Evolutionary conservation across 2,329 filamentous ascomycete genomes (phyloP), one percentile per base, ranked within the genome.

Genomic region (Cordyceps javanica): DNA sequence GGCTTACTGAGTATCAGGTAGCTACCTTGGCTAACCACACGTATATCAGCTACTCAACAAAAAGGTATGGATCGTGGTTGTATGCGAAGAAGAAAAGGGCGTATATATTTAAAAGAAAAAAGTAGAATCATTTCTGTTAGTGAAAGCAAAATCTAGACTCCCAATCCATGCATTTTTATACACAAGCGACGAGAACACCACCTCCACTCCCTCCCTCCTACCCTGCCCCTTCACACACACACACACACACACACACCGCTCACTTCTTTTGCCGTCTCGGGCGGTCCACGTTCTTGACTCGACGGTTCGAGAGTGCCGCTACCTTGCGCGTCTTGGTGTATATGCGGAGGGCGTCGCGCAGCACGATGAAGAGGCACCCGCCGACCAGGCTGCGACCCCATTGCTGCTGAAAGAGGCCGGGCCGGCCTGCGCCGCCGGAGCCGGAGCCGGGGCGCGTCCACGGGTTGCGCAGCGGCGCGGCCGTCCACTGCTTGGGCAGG

Each of bases 301-400:
- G 75, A 55, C 83, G 76, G 45, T 79, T 77, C 7, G 75, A 74
- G 65, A 81, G 78, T 34, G 82, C 77, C 63, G 81, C 76, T 13
- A 82, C 83, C 60, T 77, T 78, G 60, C 82, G 76, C 68, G 85
- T 85, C 72, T 87, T 88, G 62, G 80, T 77, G 66, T 86, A 88
- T 25, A 89, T 70, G 58, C 76, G 74, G 52, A 87, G 73, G 3
- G 76, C 77, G 64, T 89, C 85, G 70, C 93, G 94, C 54, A 96
- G 71, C 10, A 96, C 86, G 16, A 97, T 86, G 66, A 93, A 96
- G 21, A 96, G 73, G 68, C 90, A 94, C 0, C 94, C 94, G 1
- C 94, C 94, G 1, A 94, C 81, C 3, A 99, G 77, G 66, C 90
- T 97, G 57, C 94, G 81, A 1, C 91, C 94, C 91, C 94, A 97